phyloP scores from a whole-genome alignment of 257 asterid genomes.

The Ophiorrhiza pumila region DNA sequence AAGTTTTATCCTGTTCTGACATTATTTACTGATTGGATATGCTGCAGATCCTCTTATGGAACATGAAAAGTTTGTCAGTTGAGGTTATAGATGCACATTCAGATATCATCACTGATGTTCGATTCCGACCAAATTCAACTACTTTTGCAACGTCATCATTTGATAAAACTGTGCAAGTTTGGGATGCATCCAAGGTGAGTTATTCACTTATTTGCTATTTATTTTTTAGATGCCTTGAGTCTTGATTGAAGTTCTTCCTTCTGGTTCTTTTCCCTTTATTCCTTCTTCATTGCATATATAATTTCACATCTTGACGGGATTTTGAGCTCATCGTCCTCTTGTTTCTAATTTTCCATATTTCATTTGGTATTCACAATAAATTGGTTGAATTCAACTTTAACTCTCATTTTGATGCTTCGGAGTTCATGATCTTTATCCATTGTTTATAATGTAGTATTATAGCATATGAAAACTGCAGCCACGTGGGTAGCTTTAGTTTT shows the following conservation, averaged over 20 bases:
- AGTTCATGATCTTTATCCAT: neutral
- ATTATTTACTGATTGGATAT: neutral
- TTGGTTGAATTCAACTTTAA: neutral
- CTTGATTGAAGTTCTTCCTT: neutral
- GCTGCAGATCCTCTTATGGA: slow-evolving; percentile 35
- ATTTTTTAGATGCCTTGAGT: neutral
- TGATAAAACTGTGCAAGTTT: slow-evolving; percentile 41
- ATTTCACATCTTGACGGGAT: neutral
- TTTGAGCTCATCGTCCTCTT: neutral
- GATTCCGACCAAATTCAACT: slow-evolving; percentile 40
- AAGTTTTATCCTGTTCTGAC: neutral
- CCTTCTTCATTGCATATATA: neutral
- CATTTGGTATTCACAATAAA: neutral
- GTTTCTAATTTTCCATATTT: neutral
- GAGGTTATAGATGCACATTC: slow-evolving; percentile 25
- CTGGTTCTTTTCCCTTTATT: neutral
- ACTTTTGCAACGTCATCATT: slow-evolving; percentile 49
- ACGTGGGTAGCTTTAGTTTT: neutral
- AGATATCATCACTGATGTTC: slow-evolving; percentile 39
- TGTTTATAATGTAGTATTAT: neutral
- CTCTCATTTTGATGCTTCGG: neutral
- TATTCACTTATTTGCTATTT: neutral
- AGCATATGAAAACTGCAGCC: neutral
- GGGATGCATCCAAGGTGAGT: slow-evolving; percentile 43
- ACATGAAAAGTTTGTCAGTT: slow-evolving; percentile 16